Evolutionary conservation across 2,329 filamentous ascomycete genomes (phyloP).

Genomic region (Penicillium sp.): DNA sequence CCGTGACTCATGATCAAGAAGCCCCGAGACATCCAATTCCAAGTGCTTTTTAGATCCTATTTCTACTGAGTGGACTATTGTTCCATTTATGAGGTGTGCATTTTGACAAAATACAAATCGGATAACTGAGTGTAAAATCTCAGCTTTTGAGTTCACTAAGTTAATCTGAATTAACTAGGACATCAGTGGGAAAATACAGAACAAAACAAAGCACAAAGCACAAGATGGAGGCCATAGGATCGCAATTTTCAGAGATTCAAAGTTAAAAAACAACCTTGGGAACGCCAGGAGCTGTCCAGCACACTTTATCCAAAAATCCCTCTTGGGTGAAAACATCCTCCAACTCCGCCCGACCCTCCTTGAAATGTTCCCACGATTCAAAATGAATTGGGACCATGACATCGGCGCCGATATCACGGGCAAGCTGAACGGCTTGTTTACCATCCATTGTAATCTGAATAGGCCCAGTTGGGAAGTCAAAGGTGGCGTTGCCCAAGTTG

Average conservation of each 20-base stretch:
- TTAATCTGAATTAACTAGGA: too few species aligned
- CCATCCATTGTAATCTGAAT: conserved; percentile 47
- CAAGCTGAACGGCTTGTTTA: conserved; percentile 39
- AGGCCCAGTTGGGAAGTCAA: conserved; percentile 24
- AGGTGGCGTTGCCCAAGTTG: conserved; percentile 36
- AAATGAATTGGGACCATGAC: conserved; percentile 48
- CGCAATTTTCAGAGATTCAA: background rate
- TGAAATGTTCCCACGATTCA: conserved; percentile 47
- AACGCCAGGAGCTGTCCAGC: conserved; percentile 25
- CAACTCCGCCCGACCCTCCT: conserved; percentile 32
- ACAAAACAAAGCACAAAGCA: too few species aligned
- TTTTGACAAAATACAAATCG: too few species aligned
- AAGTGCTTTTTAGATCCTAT: too few species aligned
- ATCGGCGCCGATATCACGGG: conserved; percentile 41
- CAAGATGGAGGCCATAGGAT: too few species aligned
- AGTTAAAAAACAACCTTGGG: conserved; percentile 11
- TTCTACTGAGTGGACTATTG: too few species aligned
- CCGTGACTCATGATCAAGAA: too few species aligned
- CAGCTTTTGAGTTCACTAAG: too few species aligned
- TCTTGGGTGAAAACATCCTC: conserved; percentile 29
- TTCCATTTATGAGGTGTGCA: too few species aligned
- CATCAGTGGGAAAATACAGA: too few species aligned
- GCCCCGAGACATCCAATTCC: too few species aligned
- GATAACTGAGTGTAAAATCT: too few species aligned
- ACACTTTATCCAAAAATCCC: conserved; percentile 32